Evolutionary conservation across 73 alveolate species (phyloP).

Genomic region (Paramecium tetraurelia): DNA sequence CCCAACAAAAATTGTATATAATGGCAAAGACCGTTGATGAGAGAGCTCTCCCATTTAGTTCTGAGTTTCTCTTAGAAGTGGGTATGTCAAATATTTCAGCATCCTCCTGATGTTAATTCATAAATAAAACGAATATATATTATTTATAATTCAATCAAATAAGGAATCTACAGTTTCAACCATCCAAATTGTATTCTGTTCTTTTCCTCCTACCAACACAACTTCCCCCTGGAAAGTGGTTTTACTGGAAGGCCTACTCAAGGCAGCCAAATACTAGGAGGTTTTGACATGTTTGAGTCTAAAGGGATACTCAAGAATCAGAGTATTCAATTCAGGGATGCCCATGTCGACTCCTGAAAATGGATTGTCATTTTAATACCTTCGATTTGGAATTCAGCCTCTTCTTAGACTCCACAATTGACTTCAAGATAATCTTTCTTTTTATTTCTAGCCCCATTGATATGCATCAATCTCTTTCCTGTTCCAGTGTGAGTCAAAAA

Average conservation of each 20-base stretch:
- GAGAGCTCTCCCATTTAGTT: not conserved
- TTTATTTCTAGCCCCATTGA: constrained; percentile 14
- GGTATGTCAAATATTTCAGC: not conserved
- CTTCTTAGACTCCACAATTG: not conserved
- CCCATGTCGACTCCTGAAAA: not conserved
- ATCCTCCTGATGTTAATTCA: not conserved
- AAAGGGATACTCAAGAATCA: constrained; percentile 4
- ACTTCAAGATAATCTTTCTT: constrained; percentile 29
- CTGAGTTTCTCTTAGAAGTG: not conserved
- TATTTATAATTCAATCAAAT: constrained; percentile 23
- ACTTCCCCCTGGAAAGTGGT: constrained; percentile 30
- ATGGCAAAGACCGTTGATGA: not conserved
- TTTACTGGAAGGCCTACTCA: not conserved
- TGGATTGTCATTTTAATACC: not conserved
- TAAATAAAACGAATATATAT: not conserved
- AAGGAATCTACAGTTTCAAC: constrained; percentile 17
- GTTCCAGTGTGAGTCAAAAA: not conserved
- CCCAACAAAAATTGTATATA: not conserved
- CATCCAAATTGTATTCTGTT: constrained; percentile 36
- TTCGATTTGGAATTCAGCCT: constrained; percentile 7
- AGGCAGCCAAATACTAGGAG: not conserved
- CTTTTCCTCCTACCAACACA: not conserved
- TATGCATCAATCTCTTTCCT: not conserved
- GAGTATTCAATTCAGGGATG: not conserved
- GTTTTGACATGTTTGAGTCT: constrained; percentile 27